Evolutionary conservation across 1,139 yeast species (phyloP).

Genomic region (Starmera stellimalicola): DNA sequence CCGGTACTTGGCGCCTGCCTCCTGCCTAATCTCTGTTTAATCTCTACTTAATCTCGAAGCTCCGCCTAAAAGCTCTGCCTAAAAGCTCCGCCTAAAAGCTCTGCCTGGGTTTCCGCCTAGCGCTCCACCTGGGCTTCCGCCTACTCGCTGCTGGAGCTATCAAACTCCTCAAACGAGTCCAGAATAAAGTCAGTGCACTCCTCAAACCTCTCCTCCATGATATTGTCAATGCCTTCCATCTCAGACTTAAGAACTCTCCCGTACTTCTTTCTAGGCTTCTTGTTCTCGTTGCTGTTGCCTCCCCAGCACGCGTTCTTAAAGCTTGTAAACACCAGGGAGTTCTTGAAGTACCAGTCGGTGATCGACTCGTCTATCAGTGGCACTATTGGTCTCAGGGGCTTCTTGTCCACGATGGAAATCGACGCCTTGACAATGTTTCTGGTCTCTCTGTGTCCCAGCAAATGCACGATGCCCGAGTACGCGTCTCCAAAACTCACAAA

Average conservation of each 20-base stretch:
- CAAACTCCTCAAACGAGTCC: conserved; percentile 49
- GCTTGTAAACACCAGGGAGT: conserved; percentile 76
- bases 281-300: conserved; percentile 36
- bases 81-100: no score
- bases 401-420: conserved; percentile 59
- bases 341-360: conserved; percentile 86
- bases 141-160: conserved; percentile 9
- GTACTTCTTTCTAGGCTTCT: conserved; percentile 79
- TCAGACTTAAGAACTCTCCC: conserved; percentile 79
- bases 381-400: conserved; percentile 62
- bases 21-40: no score
- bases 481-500: conserved; percentile 90
- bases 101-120: no score
- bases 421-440: conserved; percentile 65
- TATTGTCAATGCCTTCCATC: conserved; percentile 65
- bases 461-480: conserved; percentile 76
- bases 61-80: no score
- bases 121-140: no score
- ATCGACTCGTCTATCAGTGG: conserved; percentile 84
- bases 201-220: conserved; percentile 72
- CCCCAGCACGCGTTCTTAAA: conserved; percentile 75
- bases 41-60: no score
- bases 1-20: no score
- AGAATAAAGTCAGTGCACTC: conserved; percentile 78
- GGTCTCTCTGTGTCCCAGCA: conserved; percentile 71